Evolutionary conservation across 2,329 filamentous ascomycete genomes (phyloP), one percentile per base, ranked within the genome.

Genomic region (Zymoseptoria passerinii): DNA sequence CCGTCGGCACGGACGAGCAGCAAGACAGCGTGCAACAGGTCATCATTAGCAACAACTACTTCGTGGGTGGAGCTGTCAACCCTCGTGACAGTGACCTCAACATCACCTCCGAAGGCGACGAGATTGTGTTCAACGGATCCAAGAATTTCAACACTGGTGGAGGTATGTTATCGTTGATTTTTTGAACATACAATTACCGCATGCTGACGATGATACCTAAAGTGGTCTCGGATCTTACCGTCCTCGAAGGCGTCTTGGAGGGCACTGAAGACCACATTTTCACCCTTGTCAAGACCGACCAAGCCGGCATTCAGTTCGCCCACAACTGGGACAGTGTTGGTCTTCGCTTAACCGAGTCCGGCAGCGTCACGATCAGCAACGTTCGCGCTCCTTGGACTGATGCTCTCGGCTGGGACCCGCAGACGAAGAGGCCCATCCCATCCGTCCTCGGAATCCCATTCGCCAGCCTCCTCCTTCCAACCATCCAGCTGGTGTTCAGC

Each of bases 131-230:
- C 70, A 81, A 81, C 58, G 83, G 84, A 1, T 78, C 77, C 70
- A 88, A 88, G 70, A 77, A 81, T 71, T 87, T 87, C 75, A 87
- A 84, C 66, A 88, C 84, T 0, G 85, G 85, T 0, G 84, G 84
- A 27, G 83, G 86, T 0, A 18, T 52, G 35, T 44, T 44, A 44
- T 5, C 8, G 5, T 5, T 9, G 16, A 13, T 13, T 13, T 13
- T 16, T 44, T 7, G n/a, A 44, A 6, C 9, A n/a, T 44, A 2
- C 13, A 44, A 44, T 16, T 13, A 7, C n/a, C 35, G 10, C 13
- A 44, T 44, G 35, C 35, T 44, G 35, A 44, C 35, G 13, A n/a
- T 7, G 13, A 16, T 44, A 6, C 7, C 4, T 5, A 44, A 10
- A 44, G 35, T 44, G 35, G 76, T 88, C 1, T 86, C 83, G 0